Percentiles rank a stretch among this genome's conserved stretches.
phyloP scores from a whole-genome alignment of 192 early-diverging fungal species.

The Kickxella alabastrina region DNA sequence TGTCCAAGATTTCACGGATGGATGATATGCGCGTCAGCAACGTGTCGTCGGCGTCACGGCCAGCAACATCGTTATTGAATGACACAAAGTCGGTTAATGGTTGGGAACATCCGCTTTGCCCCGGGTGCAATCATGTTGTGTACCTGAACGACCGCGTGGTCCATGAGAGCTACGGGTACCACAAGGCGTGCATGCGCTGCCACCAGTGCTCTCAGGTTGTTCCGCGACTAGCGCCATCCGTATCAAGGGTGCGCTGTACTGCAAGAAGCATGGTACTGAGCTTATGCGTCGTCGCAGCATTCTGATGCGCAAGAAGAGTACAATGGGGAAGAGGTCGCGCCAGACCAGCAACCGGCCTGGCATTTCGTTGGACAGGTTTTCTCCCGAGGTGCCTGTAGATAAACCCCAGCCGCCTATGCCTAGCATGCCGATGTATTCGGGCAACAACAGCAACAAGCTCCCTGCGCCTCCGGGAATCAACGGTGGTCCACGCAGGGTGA shows the following conservation, averaged over 20 bases:
- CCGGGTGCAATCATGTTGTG: slow-evolving; percentile 36
- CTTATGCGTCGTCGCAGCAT: slow-evolving; percentile 54
- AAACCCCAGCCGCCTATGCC: slow-evolving; percentile 28
- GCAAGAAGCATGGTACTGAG: slow-evolving; percentile 50
- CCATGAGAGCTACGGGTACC: slow-evolving; percentile 54
- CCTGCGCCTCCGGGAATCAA: slow-evolving; percentile 5
- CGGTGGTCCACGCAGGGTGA: slow-evolving; percentile 22
- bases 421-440: slow-evolving; percentile 32
- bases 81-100: slow-evolving; percentile 46
- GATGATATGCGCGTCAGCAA: slow-evolving; percentile 13
- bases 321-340: slow-evolving; percentile 49
- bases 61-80: slow-evolving; percentile 43
- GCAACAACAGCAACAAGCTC: not conserved
- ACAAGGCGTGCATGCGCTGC: slow-evolving; percentile 54
- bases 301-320: slow-evolving; percentile 56
- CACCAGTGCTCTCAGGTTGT: slow-evolving; percentile 45
- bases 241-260: slow-evolving; percentile 52
- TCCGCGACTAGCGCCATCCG: slow-evolving; percentile 35
- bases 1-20: slow-evolving; percentile 9
- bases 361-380: slow-evolving; percentile 25
- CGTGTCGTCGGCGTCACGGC: slow-evolving; percentile 40
- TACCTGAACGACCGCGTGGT: slow-evolving; percentile 51
- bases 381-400: not conserved
- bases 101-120: slow-evolving; percentile 53
- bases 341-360: slow-evolving; percentile 24